These are phyloP conservation scores for Sporothrix globosa DNA, from an alignment of 2,329 filamentous ascomycete species.

Conservation along the genomic window DNA sequence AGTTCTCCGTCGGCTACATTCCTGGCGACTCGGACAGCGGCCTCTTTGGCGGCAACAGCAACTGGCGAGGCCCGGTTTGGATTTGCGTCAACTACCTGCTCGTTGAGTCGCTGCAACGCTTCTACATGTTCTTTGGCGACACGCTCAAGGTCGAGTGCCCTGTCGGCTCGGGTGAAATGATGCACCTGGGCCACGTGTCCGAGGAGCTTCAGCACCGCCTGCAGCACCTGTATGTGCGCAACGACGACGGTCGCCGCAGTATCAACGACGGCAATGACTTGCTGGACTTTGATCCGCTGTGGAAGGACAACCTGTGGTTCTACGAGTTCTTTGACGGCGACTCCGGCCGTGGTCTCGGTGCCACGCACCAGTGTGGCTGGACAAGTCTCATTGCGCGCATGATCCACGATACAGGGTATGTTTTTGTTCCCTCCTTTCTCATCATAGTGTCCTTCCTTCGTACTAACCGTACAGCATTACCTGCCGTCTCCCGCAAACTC, in stretches of 20 bases:
- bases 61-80: conserved; percentile 97
- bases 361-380: conserved; percentile 95
- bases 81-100: conserved; percentile 93
- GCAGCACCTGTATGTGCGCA: conserved; percentile 85
- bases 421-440: conserved; percentile 32
- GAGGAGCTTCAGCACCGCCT: conserved; percentile 94
- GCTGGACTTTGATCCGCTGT: conserved; percentile 88
- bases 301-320: conserved; percentile 94
- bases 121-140: conserved; percentile 94
- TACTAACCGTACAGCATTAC: conserved; percentile 62
- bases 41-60: conserved; percentile 95
- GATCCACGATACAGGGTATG: conserved; percentile 96
- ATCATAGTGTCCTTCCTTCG: background rate
- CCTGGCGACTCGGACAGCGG: conserved; percentile 96
- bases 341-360: conserved; percentile 82
- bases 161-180: conserved; percentile 87
- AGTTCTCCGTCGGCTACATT: conserved; percentile 85
- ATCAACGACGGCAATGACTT: conserved; percentile 84
- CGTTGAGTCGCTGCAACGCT: conserved; percentile 90
- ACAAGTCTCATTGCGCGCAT: conserved; percentile 93
- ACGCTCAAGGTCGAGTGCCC: conserved; percentile 90
- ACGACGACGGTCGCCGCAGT: conserved; percentile 82
- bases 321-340: conserved; percentile 98
- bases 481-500: conserved; percentile 90
- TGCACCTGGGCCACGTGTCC: conserved; percentile 93